These are phyloP conservation scores for Microdochium bolleyi DNA, from an alignment of 2,329 filamentous ascomycete genomes.

Conservation along the genomic window DNA sequence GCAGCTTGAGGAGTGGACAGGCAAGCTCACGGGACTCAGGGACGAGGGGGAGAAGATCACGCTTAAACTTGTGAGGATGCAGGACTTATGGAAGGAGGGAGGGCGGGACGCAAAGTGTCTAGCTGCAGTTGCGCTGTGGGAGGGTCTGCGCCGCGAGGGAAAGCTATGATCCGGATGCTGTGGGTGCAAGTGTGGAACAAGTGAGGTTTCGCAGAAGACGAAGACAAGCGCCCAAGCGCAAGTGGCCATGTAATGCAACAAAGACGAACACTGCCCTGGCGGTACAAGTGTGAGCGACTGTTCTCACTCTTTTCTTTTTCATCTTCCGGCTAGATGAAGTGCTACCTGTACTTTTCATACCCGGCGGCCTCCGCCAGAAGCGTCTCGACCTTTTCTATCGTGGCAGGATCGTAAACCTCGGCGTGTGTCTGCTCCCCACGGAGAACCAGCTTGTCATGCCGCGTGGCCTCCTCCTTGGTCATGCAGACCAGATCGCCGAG, in stretches of 20 bases:
- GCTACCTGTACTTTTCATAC: conserved; percentile 38
- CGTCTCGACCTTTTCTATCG: conserved; percentile 58
- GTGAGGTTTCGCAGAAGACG: background rate
- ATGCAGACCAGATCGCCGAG: conserved; percentile 22
- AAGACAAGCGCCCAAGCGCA: too few species aligned
- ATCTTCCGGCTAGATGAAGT: background rate
- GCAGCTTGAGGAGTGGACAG: conserved; percentile 46
- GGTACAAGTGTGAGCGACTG: background rate
- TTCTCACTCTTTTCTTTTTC: background rate
- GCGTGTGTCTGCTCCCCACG: conserved; percentile 58
- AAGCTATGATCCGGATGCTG: conserved; percentile 20
- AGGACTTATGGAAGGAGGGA: conserved; percentile 49
- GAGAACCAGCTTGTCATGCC: conserved; percentile 75
- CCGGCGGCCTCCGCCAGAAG: conserved; percentile 59
- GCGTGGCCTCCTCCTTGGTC: conserved; percentile 28
- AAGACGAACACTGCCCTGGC: background rate
- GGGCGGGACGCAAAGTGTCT: conserved; percentile 53
- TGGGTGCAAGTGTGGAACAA: background rate
- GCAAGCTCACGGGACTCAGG: conserved; percentile 48
- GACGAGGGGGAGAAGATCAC: conserved; percentile 55
- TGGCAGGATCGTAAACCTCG: conserved; percentile 65
- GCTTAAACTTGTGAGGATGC: conserved; percentile 47
- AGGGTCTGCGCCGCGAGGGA: conserved; percentile 42
- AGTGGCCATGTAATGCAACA: too few species aligned
- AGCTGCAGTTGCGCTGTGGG: conserved; percentile 49